A percentile compares a stretch with the other conserved stretches of the same genome.
phyloP scores from a whole-genome alignment of 192 early-diverging fungal species.

The Coemansia guatemalensis region DNA sequence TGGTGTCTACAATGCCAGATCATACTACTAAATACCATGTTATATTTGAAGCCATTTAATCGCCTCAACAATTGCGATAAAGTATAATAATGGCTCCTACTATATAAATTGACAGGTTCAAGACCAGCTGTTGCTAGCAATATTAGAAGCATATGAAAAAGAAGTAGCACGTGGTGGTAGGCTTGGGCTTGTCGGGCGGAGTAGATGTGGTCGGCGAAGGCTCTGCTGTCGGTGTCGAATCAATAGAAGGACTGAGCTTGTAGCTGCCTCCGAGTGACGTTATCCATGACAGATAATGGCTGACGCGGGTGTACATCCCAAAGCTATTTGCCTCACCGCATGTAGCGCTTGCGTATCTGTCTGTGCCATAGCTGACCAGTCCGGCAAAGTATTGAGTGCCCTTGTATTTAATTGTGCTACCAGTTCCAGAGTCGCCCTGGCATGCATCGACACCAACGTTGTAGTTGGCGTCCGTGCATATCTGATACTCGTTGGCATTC shows the following conservation, averaged over 20 bases:
- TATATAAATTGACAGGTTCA: neutral
- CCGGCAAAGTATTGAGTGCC: constrained; percentile 36
- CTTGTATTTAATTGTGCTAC: constrained; percentile 21
- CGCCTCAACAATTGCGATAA: no score
- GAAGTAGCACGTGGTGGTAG: constrained; percentile 22
- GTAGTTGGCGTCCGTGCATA: constrained; percentile 44
- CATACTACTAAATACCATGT: no score
- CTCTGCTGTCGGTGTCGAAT: neutral
- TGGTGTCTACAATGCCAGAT: no score
- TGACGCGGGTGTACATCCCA: constrained; percentile 45
- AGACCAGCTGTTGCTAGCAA: neutral
- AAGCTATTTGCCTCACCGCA: constrained; percentile 50
- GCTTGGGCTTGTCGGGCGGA: constrained; percentile 3
- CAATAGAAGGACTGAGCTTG: constrained; percentile 9
- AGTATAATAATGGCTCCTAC: neutral
- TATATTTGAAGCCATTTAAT: no score
- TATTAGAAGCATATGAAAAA: constrained; percentile 36
- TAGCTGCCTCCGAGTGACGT: constrained; percentile 19
- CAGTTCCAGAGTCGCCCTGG: constrained; percentile 47
- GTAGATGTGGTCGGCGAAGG: constrained; percentile 3
- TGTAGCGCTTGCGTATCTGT: constrained; percentile 22
- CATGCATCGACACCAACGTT: constrained; percentile 48
- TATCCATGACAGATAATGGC: constrained; percentile 35
- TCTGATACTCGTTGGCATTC: constrained; percentile 32
- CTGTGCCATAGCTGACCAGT: constrained; percentile 47